Evolutionary conservation across 805 yeast species (phyloP).

Genomic region (Candida caryicola): DNA sequence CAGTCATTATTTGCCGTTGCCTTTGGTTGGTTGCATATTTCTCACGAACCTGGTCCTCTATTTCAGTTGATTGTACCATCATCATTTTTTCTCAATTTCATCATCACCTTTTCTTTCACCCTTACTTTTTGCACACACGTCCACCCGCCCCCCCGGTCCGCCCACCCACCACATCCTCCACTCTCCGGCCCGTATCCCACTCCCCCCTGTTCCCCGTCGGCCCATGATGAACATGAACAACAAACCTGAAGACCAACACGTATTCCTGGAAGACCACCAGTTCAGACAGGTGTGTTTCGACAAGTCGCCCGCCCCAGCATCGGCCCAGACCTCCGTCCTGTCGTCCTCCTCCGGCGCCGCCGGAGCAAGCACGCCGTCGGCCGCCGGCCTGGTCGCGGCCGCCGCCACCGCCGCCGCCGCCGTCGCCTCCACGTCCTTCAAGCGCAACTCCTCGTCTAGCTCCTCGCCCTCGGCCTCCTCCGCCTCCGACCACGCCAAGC

Average conservation of each 20-base stretch:
- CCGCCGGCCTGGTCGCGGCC: slow-evolving; percentile 12
- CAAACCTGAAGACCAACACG: slow-evolving; percentile 29
- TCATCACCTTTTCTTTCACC: background rate
- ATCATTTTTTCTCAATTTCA: background rate
- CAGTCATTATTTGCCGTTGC: background rate
- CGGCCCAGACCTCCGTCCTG: slow-evolving; percentile 12
- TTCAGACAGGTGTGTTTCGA: slow-evolving; percentile 35
- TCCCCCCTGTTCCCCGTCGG: background rate
- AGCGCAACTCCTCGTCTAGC: slow-evolving; percentile 18
- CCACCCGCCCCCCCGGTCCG: background rate
- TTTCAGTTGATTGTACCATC: background rate
- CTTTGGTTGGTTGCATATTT: background rate
- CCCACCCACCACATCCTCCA: background rate
- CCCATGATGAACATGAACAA: slow-evolving; percentile 28
- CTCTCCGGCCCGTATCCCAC: background rate
- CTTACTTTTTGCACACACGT: background rate
- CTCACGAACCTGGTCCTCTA: background rate
- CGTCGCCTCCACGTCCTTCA: slow-evolving; percentile 11
- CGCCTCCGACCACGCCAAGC: slow-evolving; percentile 15
- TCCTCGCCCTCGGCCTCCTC: slow-evolving; percentile 10
- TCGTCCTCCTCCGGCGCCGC: slow-evolving; percentile 13
- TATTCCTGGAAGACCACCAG: slow-evolving; percentile 23
- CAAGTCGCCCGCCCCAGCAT: slow-evolving; percentile 16
- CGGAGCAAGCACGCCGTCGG: slow-evolving; percentile 7
- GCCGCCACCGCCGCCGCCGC: slow-evolving; percentile 14